Base-by-base conservation (phyloP, 176 grass and related monocot genomes). In the Oryza australiensis region DNA sequence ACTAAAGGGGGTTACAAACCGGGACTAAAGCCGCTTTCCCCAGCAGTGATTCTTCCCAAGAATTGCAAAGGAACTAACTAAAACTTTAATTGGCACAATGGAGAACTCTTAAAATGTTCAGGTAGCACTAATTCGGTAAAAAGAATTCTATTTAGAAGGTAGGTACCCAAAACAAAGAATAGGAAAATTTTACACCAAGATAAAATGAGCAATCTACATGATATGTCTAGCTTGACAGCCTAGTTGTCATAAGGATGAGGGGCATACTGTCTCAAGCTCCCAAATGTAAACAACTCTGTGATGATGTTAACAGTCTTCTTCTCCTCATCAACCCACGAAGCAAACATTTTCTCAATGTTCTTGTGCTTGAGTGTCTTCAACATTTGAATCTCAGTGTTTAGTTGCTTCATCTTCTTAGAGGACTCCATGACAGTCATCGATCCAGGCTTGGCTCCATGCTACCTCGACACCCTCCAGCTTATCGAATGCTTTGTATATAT, bases 401-500 rank as follows among this genome's bases (percentile, higher is more conserved):
- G 78, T 26, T 82, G 87, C 35, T 85, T 62, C 83, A 92, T 83
- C 51, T 79, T 81, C 77, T 76, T 35, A 3, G 83, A 74, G 30
- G 75, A 92, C 13, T 67, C 79, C 86, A 76, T 75, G 69, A 84
- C 70, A 30, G 38, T 88, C 79, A 9, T 92, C 80, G 24, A 92
- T 86, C 51, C 8, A 29, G 27, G 87, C 40, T 42, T 88, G 83
- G 74, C 80, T 83, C 90, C 86, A 92, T 48, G 86, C 90, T 14
- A 92, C 90, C 74, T 92, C 86, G 34, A 86, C 87, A 26, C 90
- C 90, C 37, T 88, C 86, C 74, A 86, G 41, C 76, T 71, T 81
- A 85, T 92, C 86, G 22, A 92, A 92, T 70, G 83, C 86, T 74
- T 86, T 86, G 43, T 88, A 92, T 63, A 86, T 92, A 75, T 88